Percentiles rank a stretch among this genome's conserved stretches.
Evolutionary conservation across 2,329 filamentous ascomycete genomes (phyloP).

Genomic region (Apiospora pterosperma): DNA sequence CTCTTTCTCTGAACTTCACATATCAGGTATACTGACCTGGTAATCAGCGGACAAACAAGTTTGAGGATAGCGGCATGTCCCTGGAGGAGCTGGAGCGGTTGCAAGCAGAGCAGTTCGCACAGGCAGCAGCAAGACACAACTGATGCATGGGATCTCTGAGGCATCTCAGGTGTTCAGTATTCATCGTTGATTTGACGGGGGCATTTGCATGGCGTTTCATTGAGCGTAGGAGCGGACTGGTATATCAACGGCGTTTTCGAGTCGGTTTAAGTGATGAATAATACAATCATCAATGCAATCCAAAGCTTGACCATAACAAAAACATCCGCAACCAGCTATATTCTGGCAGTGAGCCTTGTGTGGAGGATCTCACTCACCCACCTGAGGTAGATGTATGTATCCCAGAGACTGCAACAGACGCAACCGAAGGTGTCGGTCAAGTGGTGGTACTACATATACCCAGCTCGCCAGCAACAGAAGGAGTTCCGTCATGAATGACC

Average conservation of each 20-base stretch:
- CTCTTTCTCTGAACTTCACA: not conserved
- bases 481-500: not conserved
- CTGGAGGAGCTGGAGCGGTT: conserved; percentile 85
- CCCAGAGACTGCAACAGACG: not conserved
- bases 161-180: not conserved
- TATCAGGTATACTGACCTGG: not conserved
- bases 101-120: conserved; percentile 86
- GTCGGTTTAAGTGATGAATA: not conserved
- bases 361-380: not conserved
- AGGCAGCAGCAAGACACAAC: conserved; percentile 26
- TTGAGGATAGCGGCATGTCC: conserved; percentile 88
- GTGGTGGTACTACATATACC: not conserved
- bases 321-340: not conserved
- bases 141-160: not conserved
- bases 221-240: not conserved
- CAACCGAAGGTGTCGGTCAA: not conserved
- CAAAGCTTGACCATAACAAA: not conserved
- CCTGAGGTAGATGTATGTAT: not conserved
- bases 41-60: conserved; percentile 85
- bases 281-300: not conserved
- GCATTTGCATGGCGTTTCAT: conserved; percentile 11
- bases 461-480: not conserved
- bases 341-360: not conserved
- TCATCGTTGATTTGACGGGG: not conserved
- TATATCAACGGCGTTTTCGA: conserved; percentile 10